These are phyloP conservation scores for Sechiopsis laciniata DNA, from an alignment of 306 rosid species.

Conservation along the genomic window DNA sequence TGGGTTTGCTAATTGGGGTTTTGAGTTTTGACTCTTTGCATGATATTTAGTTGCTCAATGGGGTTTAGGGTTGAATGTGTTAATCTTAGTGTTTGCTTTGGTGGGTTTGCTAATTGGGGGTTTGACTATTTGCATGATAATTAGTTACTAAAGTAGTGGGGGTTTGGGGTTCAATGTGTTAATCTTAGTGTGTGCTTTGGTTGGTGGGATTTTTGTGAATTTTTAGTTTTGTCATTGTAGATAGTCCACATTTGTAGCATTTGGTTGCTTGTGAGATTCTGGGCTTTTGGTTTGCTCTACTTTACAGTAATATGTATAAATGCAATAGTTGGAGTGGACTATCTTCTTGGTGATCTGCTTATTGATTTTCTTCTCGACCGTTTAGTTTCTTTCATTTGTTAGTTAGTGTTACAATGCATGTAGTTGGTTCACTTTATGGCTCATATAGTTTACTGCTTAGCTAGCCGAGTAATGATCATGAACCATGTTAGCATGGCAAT, in stretches of 20 bases:
- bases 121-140: slow-evolving; percentile 10
- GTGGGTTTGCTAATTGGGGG: slow-evolving; percentile 28
- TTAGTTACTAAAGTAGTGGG: slow-evolving; percentile 32
- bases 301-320: background rate
- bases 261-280: slow-evolving; percentile 1
- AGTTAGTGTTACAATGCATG: no score
- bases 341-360: background rate
- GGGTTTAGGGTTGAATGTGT: no score
- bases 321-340: slow-evolving; percentile 8
- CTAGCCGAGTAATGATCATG: background rate
- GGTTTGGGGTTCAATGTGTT: slow-evolving; percentile 35
- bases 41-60: no score
- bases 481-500: background rate
- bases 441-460: background rate
- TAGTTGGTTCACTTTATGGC: no score
- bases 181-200: slow-evolving; percentile 42
- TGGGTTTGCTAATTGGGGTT: background rate
- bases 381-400: background rate
- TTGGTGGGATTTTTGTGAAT: slow-evolving; percentile 22
- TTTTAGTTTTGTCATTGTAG: slow-evolving; percentile 25
- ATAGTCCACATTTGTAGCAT: slow-evolving; percentile 16
- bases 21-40: no score
- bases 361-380: background rate
- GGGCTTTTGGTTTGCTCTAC: slow-evolving; percentile 7
- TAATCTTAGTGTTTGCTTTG: no score